Evolutionary conservation across 371 early-diverging fungal genomes (phyloP), one percentile per base, ranked within the genome.

Genomic region (Smittium mucronatum): DNA sequence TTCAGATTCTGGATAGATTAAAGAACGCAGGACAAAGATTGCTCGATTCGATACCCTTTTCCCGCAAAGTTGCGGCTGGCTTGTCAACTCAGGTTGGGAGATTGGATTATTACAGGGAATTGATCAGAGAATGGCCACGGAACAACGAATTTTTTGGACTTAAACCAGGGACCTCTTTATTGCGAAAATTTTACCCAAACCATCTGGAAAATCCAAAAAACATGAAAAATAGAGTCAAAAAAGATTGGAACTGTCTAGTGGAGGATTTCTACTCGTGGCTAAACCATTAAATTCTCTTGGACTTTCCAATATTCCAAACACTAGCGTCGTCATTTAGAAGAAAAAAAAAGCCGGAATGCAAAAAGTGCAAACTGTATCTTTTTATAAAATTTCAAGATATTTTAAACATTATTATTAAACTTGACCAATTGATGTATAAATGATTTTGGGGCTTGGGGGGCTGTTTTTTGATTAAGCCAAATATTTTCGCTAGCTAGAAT

Each of bases 61-160:
- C 47, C 5, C 5, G 21, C 21, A 47, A 47, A 47, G 21, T 21
- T 21, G 21, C 5, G 21, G 47, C 21, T 47, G 47, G 47, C 47
- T 47, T 32, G 70, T 71, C 30, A 74, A 59, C 25, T 76, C 75
- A 47, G 21, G 47, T 47, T 47, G 47, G 21, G 11, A 47, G 47
- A 47, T 11, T 47, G 5, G 47, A 11, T 11, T 47, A 47, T 21
- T 47, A 47, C 21, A 47, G 47, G 21, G 21, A 47, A 11, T 11
- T 47, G 47, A 47, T 47, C 47, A 47, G 47, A 5, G 11, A 47
- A 47, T 47, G 47, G 47, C 47, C 47, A 5, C 47, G 5, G 11
- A 47, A 47, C 47, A 11, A 21, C 47, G 47, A 47, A 47, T 47
- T 47, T 47, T 47, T 47, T 47, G 47, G 47, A 11, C 5, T 47